Evolutionary conservation across 2,329 filamentous ascomycete genomes (phyloP).

Genomic region (Arthrobotrys entomopaga): DNA sequence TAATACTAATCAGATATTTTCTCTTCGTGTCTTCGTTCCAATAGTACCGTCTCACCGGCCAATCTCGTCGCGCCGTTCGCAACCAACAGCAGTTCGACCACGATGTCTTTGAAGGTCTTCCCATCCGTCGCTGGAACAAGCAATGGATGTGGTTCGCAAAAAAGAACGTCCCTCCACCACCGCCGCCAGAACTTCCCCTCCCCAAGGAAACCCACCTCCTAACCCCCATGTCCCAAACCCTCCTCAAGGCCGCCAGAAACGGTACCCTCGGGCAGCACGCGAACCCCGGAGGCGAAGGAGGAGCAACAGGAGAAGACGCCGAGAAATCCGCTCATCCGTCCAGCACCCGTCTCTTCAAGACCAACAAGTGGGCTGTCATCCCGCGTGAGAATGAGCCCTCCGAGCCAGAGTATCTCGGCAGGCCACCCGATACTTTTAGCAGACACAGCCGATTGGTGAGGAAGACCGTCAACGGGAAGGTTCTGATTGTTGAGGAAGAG

Average conservation of each 20-base stretch:
- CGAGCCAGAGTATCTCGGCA: slow-evolving; percentile 57
- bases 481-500: slow-evolving; percentile 55
- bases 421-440: slow-evolving; percentile 54
- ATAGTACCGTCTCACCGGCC: slow-evolving; percentile 58
- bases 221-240: slow-evolving; percentile 58
- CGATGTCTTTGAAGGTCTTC: slow-evolving; percentile 60
- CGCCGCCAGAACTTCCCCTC: slow-evolving; percentile 58
- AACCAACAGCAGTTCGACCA: slow-evolving; percentile 57
- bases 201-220: slow-evolving; percentile 59
- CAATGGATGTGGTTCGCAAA: slow-evolving; percentile 58
- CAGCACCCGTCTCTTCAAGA: slow-evolving; percentile 57
- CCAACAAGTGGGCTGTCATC: slow-evolving; percentile 58
- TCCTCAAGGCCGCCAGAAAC: slow-evolving; percentile 59
- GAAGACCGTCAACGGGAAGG: slow-evolving; percentile 55
- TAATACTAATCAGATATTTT: slow-evolving; percentile 16
- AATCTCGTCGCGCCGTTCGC: slow-evolving; percentile 57
- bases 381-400: slow-evolving; percentile 57
- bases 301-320: background rate
- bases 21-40: too few relatives aligned
- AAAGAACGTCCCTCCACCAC: slow-evolving; percentile 55
- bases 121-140: slow-evolving; percentile 59
- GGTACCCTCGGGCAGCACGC: slow-evolving; percentile 48
- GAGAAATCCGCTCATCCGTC: slow-evolving; percentile 2
- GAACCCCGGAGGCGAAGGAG: slow-evolving; percentile 12
- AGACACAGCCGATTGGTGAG: slow-evolving; percentile 46